Conservation (phyloP, 257 asterid species). For the Capsicum chinense region DNA sequence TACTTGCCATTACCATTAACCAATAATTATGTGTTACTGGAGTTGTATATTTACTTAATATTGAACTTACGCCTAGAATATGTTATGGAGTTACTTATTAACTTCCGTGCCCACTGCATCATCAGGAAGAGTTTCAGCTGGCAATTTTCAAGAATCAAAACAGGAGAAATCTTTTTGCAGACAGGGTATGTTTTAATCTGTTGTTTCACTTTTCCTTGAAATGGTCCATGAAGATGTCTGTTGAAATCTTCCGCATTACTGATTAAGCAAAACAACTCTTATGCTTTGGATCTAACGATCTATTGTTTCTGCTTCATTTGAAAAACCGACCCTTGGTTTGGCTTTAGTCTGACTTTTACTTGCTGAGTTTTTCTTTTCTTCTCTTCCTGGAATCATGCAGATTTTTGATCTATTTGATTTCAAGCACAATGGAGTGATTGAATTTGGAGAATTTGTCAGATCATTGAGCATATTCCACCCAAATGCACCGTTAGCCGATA, state of each 20-base stretch:
- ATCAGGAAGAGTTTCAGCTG: slow-evolving; percentile 92
- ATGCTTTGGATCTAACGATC: neutral
- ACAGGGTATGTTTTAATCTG: slow-evolving; percentile 57
- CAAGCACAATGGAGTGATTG: slow-evolving; percentile 82
- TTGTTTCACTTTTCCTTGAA: slow-evolving; percentile 4
- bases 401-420: slow-evolving; percentile 76
- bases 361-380: slow-evolving; percentile 14
- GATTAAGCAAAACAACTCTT: neutral
- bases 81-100: neutral
- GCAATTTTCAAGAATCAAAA: slow-evolving; percentile 81
- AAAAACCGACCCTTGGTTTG: slow-evolving; percentile 6
- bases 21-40: neutral
- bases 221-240: neutral
- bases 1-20: neutral
- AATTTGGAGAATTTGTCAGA: slow-evolving; percentile 87
- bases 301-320: neutral
- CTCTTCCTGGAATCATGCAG: slow-evolving; percentile 41
- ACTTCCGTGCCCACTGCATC: slow-evolving; percentile 33
- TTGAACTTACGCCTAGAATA: neutral
- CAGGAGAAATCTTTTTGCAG: slow-evolving; percentile 76
- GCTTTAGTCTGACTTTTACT: neutral
- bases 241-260: neutral
- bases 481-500: slow-evolving; percentile 60
- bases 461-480: slow-evolving; percentile 88
- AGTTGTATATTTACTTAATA: neutral